Conservation (phyloP, 2,329 filamentous ascomycete genomes). For the Lachnellula suecica region DNA sequence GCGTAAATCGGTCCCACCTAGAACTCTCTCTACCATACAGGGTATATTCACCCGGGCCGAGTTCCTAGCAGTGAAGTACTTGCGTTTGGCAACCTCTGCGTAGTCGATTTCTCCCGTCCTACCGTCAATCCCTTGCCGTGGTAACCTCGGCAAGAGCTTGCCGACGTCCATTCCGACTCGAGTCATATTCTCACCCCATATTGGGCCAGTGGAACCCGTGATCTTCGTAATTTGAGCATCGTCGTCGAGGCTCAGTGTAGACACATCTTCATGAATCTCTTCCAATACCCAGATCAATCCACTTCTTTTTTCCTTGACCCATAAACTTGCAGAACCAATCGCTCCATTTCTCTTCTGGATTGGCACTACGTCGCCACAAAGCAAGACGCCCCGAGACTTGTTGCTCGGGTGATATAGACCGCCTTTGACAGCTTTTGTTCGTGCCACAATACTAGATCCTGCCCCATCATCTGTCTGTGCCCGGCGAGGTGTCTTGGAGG, state of each 20-base stretch:
- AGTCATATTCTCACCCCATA: conserved; percentile 76
- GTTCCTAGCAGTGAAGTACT: conserved; percentile 84
- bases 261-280: conserved; percentile 94
- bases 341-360: conserved; percentile 94
- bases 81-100: conserved; percentile 67
- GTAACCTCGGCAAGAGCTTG: conserved; percentile 77
- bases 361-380: conserved; percentile 97
- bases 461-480: conserved; percentile 66
- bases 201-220: conserved; percentile 74
- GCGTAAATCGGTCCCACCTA: conserved; percentile 69
- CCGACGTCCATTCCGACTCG: conserved; percentile 72
- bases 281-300: conserved; percentile 97
- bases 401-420: conserved; percentile 58
- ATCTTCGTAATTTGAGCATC: conserved; percentile 71
- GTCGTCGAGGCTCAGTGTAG: conserved; percentile 73
- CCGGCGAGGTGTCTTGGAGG: conserved; percentile 46
- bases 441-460: conserved; percentile 41
- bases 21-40: conserved; percentile 73
- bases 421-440: conserved; percentile 49
- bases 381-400: conserved; percentile 82
- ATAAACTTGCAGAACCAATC: conserved; percentile 89
- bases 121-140: conserved; percentile 69
- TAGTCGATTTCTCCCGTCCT: conserved; percentile 76
- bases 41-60: conserved; percentile 78
- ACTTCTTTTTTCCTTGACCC: conserved; percentile 96